Percentiles rank a stretch among this genome's conserved stretches.
Evolutionary conservation across 2,329 filamentous ascomycete species (phyloP).

Genomic region (Colletotrichum truncatum): DNA sequence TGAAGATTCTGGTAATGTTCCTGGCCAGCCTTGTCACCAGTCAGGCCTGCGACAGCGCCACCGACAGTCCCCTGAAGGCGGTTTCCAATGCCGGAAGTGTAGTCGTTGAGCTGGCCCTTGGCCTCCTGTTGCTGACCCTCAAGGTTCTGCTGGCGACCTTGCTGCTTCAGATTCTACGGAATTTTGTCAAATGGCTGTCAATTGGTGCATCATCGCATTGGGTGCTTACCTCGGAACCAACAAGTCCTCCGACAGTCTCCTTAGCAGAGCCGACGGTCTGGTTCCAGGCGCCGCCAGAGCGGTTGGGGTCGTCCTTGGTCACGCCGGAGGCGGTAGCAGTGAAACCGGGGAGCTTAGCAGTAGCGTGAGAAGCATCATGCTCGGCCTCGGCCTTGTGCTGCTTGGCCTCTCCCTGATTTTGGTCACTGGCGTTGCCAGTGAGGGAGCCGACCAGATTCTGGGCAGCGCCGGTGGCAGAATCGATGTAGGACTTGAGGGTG

Average conservation of each 20-base stretch:
- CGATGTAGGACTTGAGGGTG: constrained; percentile 81
- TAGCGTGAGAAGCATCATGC: constrained; percentile 78
- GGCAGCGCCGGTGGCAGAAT: constrained; percentile 76
- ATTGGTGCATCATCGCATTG: background rate
- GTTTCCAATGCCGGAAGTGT: constrained; percentile 71
- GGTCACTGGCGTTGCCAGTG: constrained; percentile 76
- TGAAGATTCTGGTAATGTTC: constrained; percentile 74
- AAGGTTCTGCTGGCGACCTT: constrained; percentile 81
- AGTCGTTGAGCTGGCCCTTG: constrained; percentile 81
- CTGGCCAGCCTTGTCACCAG: constrained; percentile 74
- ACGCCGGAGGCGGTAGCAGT: constrained; percentile 75
- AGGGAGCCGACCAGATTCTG: constrained; percentile 78
- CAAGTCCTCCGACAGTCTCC: constrained; percentile 78
- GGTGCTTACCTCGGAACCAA: constrained; percentile 74
- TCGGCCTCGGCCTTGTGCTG: constrained; percentile 73
- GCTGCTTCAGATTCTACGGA: constrained; percentile 70
- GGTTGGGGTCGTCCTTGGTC: constrained; percentile 77
- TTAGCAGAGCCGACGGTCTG: constrained; percentile 90
- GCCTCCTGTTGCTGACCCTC: constrained; percentile 85
- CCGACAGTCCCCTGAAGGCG: constrained; percentile 79
- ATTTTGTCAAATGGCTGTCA: background rate
- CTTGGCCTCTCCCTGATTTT: constrained; percentile 71
- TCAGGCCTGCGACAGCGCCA: constrained; percentile 74
- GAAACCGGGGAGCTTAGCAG: constrained; percentile 77
- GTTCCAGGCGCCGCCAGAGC: constrained; percentile 80